These are phyloP conservation scores for Sporisorium reilianum DNA, from an alignment of 1,284 basidiomycete species.

Conservation along the genomic window DNA sequence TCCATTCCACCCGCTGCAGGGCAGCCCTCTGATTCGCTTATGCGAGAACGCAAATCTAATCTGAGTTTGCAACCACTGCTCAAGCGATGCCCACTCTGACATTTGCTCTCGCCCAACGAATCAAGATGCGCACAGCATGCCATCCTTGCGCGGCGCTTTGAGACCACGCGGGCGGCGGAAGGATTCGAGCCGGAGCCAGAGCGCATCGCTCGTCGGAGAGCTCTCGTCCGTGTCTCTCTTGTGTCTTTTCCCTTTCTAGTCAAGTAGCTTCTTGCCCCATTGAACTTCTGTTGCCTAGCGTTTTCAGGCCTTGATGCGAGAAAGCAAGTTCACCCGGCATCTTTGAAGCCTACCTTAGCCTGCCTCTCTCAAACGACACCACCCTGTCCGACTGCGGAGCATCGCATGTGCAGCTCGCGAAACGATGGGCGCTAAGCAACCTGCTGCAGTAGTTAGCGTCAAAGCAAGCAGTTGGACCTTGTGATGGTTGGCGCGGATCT, in stretches of 20 bases:
- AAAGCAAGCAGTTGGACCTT: neutral
- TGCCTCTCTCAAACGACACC: no score
- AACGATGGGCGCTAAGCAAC: neutral
- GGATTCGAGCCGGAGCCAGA: neutral
- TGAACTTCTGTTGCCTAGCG: no score
- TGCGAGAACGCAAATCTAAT: neutral
- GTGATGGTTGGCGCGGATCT: neutral
- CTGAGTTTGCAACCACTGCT: neutral
- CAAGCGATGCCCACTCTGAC: neutral
- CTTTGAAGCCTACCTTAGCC: no score
- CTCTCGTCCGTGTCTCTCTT: constrained; percentile 3
- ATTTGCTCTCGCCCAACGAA: no score
- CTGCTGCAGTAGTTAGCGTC: neutral
- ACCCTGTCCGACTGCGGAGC: neutral
- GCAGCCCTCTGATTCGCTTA: neutral
- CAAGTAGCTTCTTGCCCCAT: no score
- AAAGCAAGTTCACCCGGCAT: no score
- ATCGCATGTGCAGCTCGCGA: neutral
- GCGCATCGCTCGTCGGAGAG: constrained; percentile 1
- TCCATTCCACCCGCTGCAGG: no score
- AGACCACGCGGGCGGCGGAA: constrained; percentile 4
- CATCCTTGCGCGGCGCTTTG: no score
- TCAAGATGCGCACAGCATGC: no score
- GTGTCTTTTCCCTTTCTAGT: no score
- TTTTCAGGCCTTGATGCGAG: constrained; percentile 1